A percentile compares a stretch with the other conserved stretches of the same genome.
Conservation (phyloP, 225 moss, liverwort and hornwort species). For the Neckera pumila region DNA sequence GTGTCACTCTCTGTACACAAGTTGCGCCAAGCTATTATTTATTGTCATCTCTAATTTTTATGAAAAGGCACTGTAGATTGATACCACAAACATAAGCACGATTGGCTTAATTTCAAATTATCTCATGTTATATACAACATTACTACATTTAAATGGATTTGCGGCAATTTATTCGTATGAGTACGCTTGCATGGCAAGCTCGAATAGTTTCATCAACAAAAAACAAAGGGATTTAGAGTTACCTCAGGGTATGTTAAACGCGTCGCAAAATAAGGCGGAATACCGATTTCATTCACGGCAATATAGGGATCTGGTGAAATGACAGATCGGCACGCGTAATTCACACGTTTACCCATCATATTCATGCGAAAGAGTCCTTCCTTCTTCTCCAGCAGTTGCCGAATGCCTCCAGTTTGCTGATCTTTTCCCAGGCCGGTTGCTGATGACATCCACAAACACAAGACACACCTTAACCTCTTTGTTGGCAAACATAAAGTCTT, state of each 20-base stretch:
- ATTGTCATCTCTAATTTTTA: not conserved
- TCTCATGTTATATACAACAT: not conserved
- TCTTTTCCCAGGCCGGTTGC: slow-evolving; percentile 53
- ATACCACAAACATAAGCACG: not conserved
- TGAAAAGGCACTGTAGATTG: not conserved
- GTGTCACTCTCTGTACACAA: slow-evolving; percentile 72
- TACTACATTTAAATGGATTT: not conserved
- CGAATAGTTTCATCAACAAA: not conserved
- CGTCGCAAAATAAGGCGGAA: slow-evolving; percentile 93
- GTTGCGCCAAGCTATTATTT: not conserved
- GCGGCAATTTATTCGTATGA: not conserved
- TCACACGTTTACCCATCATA: slow-evolving; percentile 99
- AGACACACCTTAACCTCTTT: not conserved
- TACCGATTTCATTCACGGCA: slow-evolving; percentile 94
- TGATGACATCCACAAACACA: slow-evolving; percentile 7
- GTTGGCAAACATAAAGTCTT: not conserved
- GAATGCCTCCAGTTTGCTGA: slow-evolving; percentile 67
- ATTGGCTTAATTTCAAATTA: not conserved
- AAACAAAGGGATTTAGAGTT: not conserved
- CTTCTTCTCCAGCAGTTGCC: slow-evolving; percentile 95
- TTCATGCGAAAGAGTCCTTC: slow-evolving; percentile 97
- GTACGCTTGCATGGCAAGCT: not conserved
- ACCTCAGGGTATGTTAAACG: slow-evolving; percentile 99
- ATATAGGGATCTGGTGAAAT: slow-evolving; percentile 98
- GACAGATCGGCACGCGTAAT: slow-evolving; percentile 96